Conservation (phyloP, 495 filamentous ascomycete genomes). For the Trichoderma gamsii region DNA sequence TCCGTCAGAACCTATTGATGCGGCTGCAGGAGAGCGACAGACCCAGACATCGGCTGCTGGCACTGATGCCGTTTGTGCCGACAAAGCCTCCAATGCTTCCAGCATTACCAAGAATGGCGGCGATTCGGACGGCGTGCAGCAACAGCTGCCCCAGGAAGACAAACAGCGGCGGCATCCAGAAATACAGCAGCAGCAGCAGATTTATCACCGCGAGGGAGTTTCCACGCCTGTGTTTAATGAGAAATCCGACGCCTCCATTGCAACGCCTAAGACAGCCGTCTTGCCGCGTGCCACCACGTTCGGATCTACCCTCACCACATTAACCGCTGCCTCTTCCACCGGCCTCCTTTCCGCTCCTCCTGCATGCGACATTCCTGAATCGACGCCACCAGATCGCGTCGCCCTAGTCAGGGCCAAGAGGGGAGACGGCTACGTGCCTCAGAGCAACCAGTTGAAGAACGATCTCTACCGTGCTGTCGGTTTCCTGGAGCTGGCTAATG, state of each 20-base stretch:
- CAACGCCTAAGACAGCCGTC: not conserved
- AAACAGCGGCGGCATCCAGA: not conserved
- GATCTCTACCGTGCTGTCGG: constrained; percentile 40
- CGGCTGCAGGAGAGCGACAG: not conserved
- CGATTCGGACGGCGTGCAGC: not conserved
- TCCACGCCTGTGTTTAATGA: not conserved
- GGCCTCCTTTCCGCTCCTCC: not conserved
- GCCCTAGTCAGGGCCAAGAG: not conserved
- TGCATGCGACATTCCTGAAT: not conserved
- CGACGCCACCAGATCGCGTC: constrained; percentile 4
- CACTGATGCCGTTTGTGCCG: not conserved
- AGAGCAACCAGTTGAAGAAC: constrained; percentile 29
- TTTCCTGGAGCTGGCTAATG: constrained; percentile 45
- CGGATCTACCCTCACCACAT: not conserved
- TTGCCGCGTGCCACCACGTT: not conserved
- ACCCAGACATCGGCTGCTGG: not conserved
- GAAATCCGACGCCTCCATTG: not conserved
- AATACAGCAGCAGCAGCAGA: not conserved
- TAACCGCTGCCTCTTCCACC: not conserved
- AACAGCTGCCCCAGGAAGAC: not conserved
- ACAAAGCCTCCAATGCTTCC: not conserved
- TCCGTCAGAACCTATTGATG: not conserved
- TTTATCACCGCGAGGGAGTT: not conserved
- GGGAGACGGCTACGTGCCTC: not conserved
- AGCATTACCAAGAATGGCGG: not conserved